Percentiles rank a stretch among this genome's conserved stretches.
phyloP scores from a whole-genome alignment of 345 rosid species.

The Kernera saxatilis region DNA sequence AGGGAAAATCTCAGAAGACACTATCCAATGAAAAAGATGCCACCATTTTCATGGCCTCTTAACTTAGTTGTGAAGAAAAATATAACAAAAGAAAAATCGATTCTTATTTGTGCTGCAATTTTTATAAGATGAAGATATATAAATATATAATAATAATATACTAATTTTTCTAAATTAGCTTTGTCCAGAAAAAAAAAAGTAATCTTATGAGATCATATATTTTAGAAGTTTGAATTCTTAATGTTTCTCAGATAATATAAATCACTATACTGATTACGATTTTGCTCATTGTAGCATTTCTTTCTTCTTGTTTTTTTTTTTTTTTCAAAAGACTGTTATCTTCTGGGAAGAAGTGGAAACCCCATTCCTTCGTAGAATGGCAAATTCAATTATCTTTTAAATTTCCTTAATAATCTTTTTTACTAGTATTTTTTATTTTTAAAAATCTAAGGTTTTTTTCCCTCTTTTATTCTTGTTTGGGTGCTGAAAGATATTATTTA shows the following conservation, averaged over 20 bases:
- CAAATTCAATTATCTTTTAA: not conserved
- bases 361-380: not conserved
- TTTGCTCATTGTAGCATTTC: not conserved
- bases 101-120: not conserved
- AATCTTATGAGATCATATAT: too few relatives aligned
- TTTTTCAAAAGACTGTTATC: not conserved
- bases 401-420: not conserved
- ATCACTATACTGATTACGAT: not conserved
- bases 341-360: not conserved
- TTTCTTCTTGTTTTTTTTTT: not conserved
- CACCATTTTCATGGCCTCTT: constrained; percentile 13
- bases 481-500: constrained; percentile 27
- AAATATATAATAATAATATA: not conserved
- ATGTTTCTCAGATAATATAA: too few relatives aligned
- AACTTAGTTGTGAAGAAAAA: constrained; percentile 28
- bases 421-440: not conserved
- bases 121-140: not conserved
- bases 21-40: constrained; percentile 24
- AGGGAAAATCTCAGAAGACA: constrained; percentile 7
- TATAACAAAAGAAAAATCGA: not conserved
- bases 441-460: not conserved
- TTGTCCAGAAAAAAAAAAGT: too few relatives aligned
- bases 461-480: not conserved
- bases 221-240: too few relatives aligned
- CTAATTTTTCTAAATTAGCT: too few relatives aligned